phyloP scores from a whole-genome alignment of 306 rosid species.

The Dryas alaskensis region DNA sequence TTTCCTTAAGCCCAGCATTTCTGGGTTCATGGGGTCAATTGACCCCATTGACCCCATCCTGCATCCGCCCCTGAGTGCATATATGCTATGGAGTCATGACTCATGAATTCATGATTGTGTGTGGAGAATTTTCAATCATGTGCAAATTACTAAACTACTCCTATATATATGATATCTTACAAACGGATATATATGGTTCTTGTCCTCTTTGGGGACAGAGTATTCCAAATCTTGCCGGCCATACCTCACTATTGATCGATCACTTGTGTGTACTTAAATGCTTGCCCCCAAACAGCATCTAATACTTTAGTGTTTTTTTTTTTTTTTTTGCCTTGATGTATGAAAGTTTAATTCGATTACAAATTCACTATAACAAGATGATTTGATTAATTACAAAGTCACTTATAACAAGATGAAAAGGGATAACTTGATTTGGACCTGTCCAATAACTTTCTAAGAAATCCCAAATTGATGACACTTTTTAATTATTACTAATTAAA shows the following conservation, averaged over 20 bases:
- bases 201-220: constrained; percentile 16
- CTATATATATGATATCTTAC: neutral
- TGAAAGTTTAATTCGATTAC: no score
- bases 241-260: neutral
- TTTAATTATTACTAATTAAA: no score
- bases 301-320: no score
- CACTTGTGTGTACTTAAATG: neutral
- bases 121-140: constrained; percentile 10
- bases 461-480: no score
- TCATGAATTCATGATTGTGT: neutral
- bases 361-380: no score
- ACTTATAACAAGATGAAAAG: neutral
- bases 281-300: neutral
- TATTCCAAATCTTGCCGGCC: neutral
- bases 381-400: no score
- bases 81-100: neutral
- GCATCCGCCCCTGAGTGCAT: no score
- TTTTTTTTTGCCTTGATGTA: no score
- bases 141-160: neutral
- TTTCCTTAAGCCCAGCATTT: no score
- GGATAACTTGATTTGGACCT: neutral
- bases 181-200: constrained; percentile 6
- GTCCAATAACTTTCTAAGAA: no score
- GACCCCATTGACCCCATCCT: no score
- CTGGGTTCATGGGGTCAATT: no score